Evolutionary conservation across 2,329 filamentous ascomycete species (phyloP).

Genomic region (Pestalotiopsis sp.): DNA sequence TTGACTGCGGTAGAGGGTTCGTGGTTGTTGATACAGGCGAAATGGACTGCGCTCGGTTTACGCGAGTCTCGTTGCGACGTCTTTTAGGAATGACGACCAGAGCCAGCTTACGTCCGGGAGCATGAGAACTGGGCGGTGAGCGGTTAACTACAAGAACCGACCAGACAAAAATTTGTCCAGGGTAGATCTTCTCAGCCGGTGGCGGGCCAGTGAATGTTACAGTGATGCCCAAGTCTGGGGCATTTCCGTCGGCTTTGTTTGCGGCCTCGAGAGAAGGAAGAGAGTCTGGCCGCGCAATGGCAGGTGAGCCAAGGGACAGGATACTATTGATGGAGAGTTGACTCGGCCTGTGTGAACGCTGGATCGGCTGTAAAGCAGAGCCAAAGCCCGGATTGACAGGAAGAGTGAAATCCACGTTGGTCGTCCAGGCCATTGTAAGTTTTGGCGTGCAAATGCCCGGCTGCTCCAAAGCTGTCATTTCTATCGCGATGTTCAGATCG

Average conservation of each 20-base stretch:
- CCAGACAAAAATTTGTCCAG: constrained; percentile 71
- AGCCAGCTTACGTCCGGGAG: constrained; percentile 64
- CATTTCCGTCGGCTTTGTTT: constrained; percentile 42
- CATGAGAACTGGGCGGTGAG: constrained; percentile 37
- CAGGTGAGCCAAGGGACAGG: constrained; percentile 57
- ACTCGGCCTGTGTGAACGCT: constrained; percentile 61
- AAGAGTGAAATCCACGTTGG: constrained; percentile 67
- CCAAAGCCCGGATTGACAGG: constrained; percentile 66
- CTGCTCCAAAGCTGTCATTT: constrained; percentile 56
- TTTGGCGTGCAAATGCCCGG: constrained; percentile 59
- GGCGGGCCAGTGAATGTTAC: constrained; percentile 70
- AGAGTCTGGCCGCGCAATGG: constrained; percentile 58
- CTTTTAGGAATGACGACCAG: constrained; percentile 68
- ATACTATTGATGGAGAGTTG: constrained; percentile 62
- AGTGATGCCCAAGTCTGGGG: constrained; percentile 68
- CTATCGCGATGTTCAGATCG: constrained; percentile 60
- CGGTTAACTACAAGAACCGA: constrained; percentile 76
- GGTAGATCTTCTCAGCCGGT: constrained; percentile 47
- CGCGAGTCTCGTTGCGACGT: constrained; percentile 56
- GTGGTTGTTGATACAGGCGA: constrained; percentile 32
- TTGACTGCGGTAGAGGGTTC: constrained; percentile 16
- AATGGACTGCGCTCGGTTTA: constrained; percentile 54
- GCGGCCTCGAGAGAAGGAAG: constrained; percentile 59
- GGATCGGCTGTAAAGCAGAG: constrained; percentile 55
- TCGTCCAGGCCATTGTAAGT: constrained; percentile 68